phyloP scores from a whole-genome alignment of 345 rosid species.

The Lepidium didymum region DNA sequence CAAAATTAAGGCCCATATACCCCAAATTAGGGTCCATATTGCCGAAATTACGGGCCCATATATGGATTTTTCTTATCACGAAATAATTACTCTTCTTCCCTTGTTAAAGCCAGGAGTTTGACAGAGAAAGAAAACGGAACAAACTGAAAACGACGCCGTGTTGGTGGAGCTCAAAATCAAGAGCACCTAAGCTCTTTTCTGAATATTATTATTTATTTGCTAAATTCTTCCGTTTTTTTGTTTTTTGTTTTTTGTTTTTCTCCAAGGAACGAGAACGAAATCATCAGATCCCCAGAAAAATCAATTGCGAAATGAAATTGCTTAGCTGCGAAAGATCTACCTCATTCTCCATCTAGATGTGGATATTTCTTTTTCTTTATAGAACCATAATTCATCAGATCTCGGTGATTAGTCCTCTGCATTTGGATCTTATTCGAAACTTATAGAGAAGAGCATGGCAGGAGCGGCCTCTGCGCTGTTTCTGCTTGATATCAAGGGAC shows the following conservation, averaged over 20 bases:
- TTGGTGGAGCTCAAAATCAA: background rate
- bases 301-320: background rate
- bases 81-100: background rate
- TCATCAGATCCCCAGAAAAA: background rate
- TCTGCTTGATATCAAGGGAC: constrained; percentile 86
- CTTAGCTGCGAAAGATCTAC: background rate
- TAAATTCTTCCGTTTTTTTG: background rate
- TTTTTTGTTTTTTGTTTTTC: no score
- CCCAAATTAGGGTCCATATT: background rate
- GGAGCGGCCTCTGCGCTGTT: constrained; percentile 96
- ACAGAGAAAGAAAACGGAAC: background rate
- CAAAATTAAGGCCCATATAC: background rate
- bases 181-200: background rate
- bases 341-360: constrained; percentile 7
- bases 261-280: constrained; percentile 2
- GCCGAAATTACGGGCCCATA: background rate
- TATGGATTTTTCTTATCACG: background rate
- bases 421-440: constrained; percentile 22
- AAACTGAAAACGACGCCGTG: background rate
- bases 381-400: constrained; percentile 11
- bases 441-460: constrained; percentile 39
- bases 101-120: background rate
- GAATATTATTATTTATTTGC: background rate
- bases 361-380: background rate
- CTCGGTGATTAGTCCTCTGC: constrained; percentile 8